Evolutionary conservation across 306 rosid genomes (phyloP), one percentile per base, ranked within the genome.

Genomic region (Chamaecrista fasciculata): DNA sequence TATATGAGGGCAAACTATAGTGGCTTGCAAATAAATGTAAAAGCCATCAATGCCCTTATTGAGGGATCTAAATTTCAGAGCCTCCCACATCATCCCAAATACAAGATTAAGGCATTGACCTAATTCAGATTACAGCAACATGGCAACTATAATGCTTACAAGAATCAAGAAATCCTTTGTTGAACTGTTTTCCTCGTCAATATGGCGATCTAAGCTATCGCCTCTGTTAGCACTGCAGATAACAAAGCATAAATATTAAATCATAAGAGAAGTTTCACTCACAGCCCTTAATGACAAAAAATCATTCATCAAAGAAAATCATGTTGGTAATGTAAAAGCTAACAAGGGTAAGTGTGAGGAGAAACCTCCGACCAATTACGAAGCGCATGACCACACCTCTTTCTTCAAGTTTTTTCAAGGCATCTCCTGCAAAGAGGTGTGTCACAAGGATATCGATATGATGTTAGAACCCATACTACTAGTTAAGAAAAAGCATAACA

Each of bases 361-460:
- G 70, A 86, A 79, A 89, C 99, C 99, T 94, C 87, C 99, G 92
- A 74, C 97, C 99, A 85, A 94, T 77, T 65, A 89, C 92, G 75
- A 94, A 94, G 19, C 95, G 97, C 64, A 94, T 81, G 70, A 89
- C 76, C 77, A 94, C 91, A 79, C 99, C 99, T 85, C 96, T 87
- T 77, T 88, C 96, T 78, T 91, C 96, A 69, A 94, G 96, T 76
- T 91, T 91, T 84, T 76, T 87, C 77, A 91, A 81, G 64, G 97
- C 97, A 72, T 88, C 96, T 48, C 97, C 99, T 94, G 79, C 61
- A 74, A 70, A 67, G 68, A 66, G 43, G 37, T 70, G 55, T 70
- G 48, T 26, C 24, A 39, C 24, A 58, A 71, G 37, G 55, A 67
- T 63, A 50, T 53, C 28, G 56, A 64, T 37, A 43, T 44, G 49